phyloP scores from a whole-genome alignment of 2,329 filamentous ascomycete genomes.

The Dactylonectria macrodidyma region DNA sequence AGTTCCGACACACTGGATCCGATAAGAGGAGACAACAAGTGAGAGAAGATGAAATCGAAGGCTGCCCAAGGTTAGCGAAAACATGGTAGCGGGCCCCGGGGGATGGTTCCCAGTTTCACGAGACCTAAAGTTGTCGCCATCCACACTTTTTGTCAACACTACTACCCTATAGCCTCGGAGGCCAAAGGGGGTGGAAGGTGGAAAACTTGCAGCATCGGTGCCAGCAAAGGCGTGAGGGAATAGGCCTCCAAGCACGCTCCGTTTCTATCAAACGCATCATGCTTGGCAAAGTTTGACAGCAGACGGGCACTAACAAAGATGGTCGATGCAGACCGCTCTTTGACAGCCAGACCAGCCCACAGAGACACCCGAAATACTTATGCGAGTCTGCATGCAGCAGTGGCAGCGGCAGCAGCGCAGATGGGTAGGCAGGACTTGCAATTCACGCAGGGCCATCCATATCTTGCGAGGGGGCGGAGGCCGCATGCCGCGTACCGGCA shows the following conservation, averaged over 20 bases:
- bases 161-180: background rate
- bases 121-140: background rate
- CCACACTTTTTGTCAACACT: background rate
- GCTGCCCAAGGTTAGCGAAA: background rate
- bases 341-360: slow-evolving; percentile 38
- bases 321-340: slow-evolving; percentile 48
- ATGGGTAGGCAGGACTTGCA: slow-evolving; percentile 4
- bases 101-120: slow-evolving; percentile 1
- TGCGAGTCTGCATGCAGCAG: slow-evolving; percentile 41
- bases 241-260: background rate
- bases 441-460: slow-evolving; percentile 34
- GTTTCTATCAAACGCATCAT: background rate
- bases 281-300: slow-evolving; percentile 24
- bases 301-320: slow-evolving; percentile 37
- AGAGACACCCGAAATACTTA: slow-evolving; percentile 28
- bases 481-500: slow-evolving; percentile 24
- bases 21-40: slow-evolving; percentile 36
- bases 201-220: background rate
- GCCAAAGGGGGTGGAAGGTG: background rate
- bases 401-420: background rate
- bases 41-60: slow-evolving; percentile 35
- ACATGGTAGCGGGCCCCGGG: background rate
- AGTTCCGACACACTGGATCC: slow-evolving; percentile 29
- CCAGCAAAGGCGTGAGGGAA: background rate
- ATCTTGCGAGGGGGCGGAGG: slow-evolving; percentile 16